Percentiles rank a stretch among this genome's conserved stretches.
Evolutionary conservation across 345 rosid species (phyloP).

Genomic region (Combretum micranthum): DNA sequence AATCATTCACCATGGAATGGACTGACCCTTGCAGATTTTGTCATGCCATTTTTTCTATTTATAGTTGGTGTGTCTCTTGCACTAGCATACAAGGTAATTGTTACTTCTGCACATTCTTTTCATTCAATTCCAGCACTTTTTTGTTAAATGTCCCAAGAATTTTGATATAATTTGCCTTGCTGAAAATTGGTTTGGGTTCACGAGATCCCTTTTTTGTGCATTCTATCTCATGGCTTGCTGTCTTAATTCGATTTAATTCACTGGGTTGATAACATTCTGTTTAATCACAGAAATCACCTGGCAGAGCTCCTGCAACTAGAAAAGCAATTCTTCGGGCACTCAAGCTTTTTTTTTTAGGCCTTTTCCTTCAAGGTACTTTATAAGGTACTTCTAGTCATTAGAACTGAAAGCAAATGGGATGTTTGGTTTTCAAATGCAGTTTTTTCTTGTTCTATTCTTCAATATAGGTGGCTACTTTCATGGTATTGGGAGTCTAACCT

Average conservation of each 20-base stretch:
- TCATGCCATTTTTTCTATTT: conserved; percentile 91
- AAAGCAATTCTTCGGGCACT: conserved; percentile 52
- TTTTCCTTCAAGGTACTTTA: conserved; percentile 71
- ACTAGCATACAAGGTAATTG: conserved; percentile 64
- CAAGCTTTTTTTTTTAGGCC: conserved; percentile 56
- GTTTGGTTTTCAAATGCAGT: background rate
- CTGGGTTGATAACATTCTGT: background rate
- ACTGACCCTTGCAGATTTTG: conserved; percentile 77
- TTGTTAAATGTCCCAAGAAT: background rate
- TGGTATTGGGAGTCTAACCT: conserved; percentile 49
- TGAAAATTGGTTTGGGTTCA: background rate
- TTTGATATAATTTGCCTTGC: background rate
- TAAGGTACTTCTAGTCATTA: background rate
- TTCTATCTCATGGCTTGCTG: too few relatives aligned
- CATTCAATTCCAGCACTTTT: background rate
- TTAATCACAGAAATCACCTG: conserved; percentile 38
- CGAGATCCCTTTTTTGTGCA: too few relatives aligned
- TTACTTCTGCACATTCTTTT: conserved; percentile 3
- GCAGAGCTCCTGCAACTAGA: conserved; percentile 50
- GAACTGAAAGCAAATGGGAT: background rate
- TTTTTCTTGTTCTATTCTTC: background rate
- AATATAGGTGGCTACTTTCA: conserved; percentile 76
- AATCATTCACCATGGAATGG: conserved; percentile 96
- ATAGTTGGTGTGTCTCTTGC: conserved; percentile 81
- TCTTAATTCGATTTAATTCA: background rate